Evolutionary conservation across 2,329 filamentous ascomycete genomes (phyloP).

Genomic region (Aspergillus fijiensis): DNA sequence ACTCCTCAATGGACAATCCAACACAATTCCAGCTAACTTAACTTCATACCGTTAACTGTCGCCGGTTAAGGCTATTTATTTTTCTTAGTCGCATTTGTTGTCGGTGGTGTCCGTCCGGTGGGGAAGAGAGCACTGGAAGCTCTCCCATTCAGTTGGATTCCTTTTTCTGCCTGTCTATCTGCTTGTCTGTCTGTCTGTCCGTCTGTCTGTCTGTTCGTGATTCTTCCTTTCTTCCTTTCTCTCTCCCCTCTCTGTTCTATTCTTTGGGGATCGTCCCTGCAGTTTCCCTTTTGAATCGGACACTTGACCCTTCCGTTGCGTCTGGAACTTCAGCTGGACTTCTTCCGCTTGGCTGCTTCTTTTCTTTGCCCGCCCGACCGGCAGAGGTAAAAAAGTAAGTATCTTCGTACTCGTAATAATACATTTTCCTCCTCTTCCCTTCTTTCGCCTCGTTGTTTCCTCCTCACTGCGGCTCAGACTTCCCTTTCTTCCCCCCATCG

Average conservation of each 20-base stretch:
- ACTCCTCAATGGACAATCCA: too few relatives aligned
- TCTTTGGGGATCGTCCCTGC: not conserved
- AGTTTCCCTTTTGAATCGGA: not conserved
- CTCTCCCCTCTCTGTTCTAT: not conserved
- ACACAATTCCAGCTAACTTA: too few relatives aligned
- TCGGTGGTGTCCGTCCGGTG: not conserved
- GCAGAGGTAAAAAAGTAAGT: not conserved
- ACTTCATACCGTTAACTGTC: not conserved
- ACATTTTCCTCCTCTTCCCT: not conserved
- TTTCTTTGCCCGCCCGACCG: not conserved
- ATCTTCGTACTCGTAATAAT: not conserved
- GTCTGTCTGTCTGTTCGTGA: too few relatives aligned
- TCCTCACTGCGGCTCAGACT: not conserved
- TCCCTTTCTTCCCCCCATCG: not conserved
- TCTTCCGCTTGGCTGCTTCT: not conserved
- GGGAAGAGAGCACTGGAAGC: not conserved
- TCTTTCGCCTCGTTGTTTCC: not conserved
- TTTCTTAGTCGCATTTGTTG: not conserved
- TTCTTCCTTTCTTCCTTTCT: not conserved
- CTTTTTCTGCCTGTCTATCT: not conserved
- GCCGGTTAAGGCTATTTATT: not conserved
- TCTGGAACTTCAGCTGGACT: not conserved
- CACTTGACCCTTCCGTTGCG: not conserved
- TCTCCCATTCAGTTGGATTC: not conserved
- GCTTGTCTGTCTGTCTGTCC: not conserved